Evolutionary conservation across 768 basidiomycete genomes (phyloP).

Genomic region (Lactarius psammicola): DNA sequence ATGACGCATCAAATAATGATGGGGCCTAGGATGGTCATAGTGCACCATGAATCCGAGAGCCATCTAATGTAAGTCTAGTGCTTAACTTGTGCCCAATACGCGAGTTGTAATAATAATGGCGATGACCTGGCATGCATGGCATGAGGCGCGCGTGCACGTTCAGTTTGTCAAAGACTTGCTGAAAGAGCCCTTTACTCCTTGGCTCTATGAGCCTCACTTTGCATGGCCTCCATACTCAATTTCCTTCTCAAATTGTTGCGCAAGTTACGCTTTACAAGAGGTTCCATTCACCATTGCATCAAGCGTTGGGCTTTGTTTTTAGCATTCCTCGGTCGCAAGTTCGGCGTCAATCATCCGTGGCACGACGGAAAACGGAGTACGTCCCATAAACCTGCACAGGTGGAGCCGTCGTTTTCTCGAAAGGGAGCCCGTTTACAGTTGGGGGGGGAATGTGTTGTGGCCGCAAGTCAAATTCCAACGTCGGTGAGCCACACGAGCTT

Average conservation of each 20-base stretch:
- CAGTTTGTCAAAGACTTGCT: background rate
- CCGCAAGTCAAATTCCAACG: conserved; percentile 12
- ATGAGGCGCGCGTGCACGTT: background rate
- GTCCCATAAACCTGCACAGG: background rate
- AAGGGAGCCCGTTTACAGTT: background rate
- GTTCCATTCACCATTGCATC: background rate
- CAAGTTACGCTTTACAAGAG: background rate
- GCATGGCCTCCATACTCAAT: conserved; percentile 8
- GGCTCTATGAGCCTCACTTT: background rate
- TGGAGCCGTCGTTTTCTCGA: background rate
- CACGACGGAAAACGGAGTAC: background rate
- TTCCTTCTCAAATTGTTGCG: conserved; percentile 9
- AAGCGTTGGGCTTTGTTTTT: conserved; percentile 1
- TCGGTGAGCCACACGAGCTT: conserved; percentile 14
- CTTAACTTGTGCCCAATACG: background rate
- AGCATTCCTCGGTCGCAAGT: conserved; percentile 11
- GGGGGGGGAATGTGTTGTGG: conserved; percentile 4
- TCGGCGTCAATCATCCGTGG: background rate
- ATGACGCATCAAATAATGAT: background rate
- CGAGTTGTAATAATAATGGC: background rate
- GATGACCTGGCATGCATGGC: background rate
- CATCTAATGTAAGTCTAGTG: background rate
- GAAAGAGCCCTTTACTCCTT: too few relatives aligned
- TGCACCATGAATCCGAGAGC: background rate
- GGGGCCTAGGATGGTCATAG: background rate